Conservation (phyloP, 2,329 filamentous ascomycete species). For the Aspergillus versicolor region DNA sequence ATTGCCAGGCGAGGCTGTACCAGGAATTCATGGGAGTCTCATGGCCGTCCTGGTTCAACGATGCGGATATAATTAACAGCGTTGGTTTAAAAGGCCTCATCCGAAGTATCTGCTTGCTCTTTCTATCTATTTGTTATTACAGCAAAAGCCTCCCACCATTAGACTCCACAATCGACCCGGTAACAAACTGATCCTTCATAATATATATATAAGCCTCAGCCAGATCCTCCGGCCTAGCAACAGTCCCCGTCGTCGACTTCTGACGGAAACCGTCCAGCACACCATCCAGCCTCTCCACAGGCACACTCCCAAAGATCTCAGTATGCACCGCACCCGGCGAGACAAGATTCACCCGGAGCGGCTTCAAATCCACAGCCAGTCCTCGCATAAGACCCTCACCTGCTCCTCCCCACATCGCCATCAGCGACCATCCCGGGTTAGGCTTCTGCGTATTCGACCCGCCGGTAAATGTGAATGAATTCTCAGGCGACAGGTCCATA, state of each 20-base stretch:
- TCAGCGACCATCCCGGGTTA: neutral
- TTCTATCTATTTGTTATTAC: too few relatives aligned
- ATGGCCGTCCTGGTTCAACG: too few relatives aligned
- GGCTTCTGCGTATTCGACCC: neutral
- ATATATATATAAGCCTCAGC: slow-evolving; percentile 47
- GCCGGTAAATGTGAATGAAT: neutral
- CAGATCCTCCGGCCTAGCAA: slow-evolving; percentile 35
- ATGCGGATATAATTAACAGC: too few relatives aligned
- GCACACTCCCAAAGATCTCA: slow-evolving; percentile 30
- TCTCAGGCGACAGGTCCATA: neutral
- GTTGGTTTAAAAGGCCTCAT: too few relatives aligned
- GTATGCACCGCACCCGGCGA: slow-evolving; percentile 43
- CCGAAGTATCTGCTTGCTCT: too few relatives aligned
- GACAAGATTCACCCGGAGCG: slow-evolving; percentile 46
- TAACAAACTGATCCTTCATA: slow-evolving; percentile 45
- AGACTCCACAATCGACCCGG: slow-evolving; percentile 33
- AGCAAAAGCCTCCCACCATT: slow-evolving; percentile 26
- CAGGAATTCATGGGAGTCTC: too few relatives aligned
- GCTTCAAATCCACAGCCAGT: slow-evolving; percentile 43
- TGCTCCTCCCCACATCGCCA: slow-evolving; percentile 4
- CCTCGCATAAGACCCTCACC: slow-evolving; percentile 36
- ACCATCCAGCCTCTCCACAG: slow-evolving; percentile 12
- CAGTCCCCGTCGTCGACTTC: slow-evolving; percentile 21
- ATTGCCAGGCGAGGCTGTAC: too few relatives aligned
- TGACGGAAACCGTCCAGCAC: slow-evolving; percentile 27